Evolutionary conservation across 2,329 filamentous ascomycete genomes (phyloP).

Genomic region (Verticillium albo-atrum): DNA sequence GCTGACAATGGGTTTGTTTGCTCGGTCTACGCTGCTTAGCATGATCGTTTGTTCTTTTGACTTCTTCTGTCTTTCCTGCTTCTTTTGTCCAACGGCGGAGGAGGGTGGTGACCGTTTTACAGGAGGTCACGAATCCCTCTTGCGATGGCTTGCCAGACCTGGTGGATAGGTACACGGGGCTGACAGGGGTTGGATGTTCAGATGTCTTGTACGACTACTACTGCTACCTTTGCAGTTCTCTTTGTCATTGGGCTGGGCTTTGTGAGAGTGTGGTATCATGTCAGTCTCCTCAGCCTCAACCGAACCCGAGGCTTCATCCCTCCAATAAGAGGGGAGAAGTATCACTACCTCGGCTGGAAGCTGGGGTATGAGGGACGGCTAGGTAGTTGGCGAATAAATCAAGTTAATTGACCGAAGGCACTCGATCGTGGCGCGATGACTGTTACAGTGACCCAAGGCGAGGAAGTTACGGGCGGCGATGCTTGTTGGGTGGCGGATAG

Average conservation of each 20-base stretch:
- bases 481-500: not conserved
- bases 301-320: not conserved
- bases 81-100: not conserved
- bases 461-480: not conserved
- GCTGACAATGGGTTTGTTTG: not conserved
- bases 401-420: not conserved
- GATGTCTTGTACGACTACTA: not conserved
- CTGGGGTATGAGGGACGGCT: not conserved
- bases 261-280: not conserved
- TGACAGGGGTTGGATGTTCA: slow-evolving; percentile 4
- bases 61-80: slow-evolving; percentile 6
- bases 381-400: not conserved
- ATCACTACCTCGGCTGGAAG: not conserved
- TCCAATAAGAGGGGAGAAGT: not conserved
- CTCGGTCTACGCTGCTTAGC: not conserved
- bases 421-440: not conserved
- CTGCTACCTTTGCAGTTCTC: not conserved
- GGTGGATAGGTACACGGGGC: slow-evolving; percentile 4
- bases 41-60: slow-evolving; percentile 2
- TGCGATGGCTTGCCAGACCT: not conserved
- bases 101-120: not conserved
- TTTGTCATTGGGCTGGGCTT: not conserved
- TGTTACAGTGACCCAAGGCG: not conserved
- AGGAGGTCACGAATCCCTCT: not conserved
- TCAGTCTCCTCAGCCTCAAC: not conserved